Conservation (phyloP, 2,329 filamentous ascomycete species). For the Alternaria solani region DNA sequence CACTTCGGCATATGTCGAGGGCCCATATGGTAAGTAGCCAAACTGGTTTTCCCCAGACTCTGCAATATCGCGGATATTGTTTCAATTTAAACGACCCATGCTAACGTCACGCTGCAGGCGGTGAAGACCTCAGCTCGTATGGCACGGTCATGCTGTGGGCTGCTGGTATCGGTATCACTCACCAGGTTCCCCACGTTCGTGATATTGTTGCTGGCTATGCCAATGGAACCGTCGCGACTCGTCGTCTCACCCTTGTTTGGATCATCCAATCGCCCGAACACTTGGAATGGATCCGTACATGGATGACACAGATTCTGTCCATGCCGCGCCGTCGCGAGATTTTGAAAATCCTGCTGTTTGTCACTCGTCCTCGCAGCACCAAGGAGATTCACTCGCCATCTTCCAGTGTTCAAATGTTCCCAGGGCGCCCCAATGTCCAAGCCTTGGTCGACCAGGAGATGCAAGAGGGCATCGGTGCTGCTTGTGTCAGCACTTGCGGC, state of each 20-base stretch:
- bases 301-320: constrained; percentile 84
- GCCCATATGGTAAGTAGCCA: constrained; percentile 71
- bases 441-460: constrained; percentile 84
- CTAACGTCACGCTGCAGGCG: constrained; percentile 57
- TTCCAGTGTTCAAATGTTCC: constrained; percentile 87
- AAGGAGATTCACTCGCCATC: constrained; percentile 80
- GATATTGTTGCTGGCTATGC: constrained; percentile 66
- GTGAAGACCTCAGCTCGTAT: constrained; percentile 88
- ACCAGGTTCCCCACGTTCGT: constrained; percentile 87
- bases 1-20: constrained; percentile 81
- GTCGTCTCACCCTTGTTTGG: constrained; percentile 86
- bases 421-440: constrained; percentile 83
- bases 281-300: constrained; percentile 91
- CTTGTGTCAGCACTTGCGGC: constrained; percentile 84
- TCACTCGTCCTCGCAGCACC: constrained; percentile 86
- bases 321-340: constrained; percentile 84
- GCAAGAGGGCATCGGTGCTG: constrained; percentile 81
- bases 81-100: constrained; percentile 26
- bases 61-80: constrained; percentile 37
- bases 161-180: constrained; percentile 92
- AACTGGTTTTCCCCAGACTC: constrained; percentile 35
- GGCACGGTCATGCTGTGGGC: constrained; percentile 91
- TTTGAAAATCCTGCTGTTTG: constrained; percentile 85
- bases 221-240: constrained; percentile 79
- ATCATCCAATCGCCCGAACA: constrained; percentile 89